Evolutionary conservation across 306 rosid genomes (phyloP).

Genomic region (Sicyos baderoa): DNA sequence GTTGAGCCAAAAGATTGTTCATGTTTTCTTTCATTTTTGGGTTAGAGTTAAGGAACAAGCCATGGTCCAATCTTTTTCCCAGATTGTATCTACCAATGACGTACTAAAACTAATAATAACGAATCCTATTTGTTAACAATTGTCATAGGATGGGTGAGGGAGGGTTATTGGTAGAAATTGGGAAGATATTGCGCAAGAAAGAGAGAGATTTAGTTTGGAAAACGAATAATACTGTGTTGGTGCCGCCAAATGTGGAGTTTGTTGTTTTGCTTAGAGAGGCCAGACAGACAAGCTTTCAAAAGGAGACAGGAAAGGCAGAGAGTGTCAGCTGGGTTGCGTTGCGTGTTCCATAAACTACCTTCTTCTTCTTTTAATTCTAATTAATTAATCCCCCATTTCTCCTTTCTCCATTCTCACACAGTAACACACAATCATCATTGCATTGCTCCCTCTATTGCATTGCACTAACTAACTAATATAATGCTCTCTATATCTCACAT

Average conservation of each 20-base stretch:
- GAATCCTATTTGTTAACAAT: too few relatives aligned
- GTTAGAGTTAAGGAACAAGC: background rate
- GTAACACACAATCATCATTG: too few relatives aligned
- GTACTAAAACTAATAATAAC: background rate
- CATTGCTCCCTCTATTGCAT: too few relatives aligned
- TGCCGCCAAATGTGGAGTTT: conserved; percentile 14
- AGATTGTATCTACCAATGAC: background rate
- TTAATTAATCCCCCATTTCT: too few relatives aligned
- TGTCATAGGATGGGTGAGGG: too few relatives aligned
- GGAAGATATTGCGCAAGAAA: background rate
- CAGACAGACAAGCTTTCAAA: background rate
- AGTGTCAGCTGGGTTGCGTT: too few relatives aligned
- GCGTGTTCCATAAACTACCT: too few relatives aligned
- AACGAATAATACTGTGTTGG: background rate
- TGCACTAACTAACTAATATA: too few relatives aligned
- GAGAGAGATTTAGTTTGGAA: background rate
- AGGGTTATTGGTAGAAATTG: background rate
- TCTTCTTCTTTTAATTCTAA: too few relatives aligned
- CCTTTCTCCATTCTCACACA: too few relatives aligned
- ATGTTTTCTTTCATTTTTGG: background rate
- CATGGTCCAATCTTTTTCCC: background rate
- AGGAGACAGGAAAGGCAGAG: too few relatives aligned
- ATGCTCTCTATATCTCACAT: too few relatives aligned
- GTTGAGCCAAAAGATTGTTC: background rate
- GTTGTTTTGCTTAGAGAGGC: conserved; percentile 2